Percentiles rank a stretch among this genome's conserved stretches.
These are phyloP conservation scores for Pelagomonas calceolata DNA, from an alignment of 108 stramenopile genomes.

Conservation along the genomic window DNA sequence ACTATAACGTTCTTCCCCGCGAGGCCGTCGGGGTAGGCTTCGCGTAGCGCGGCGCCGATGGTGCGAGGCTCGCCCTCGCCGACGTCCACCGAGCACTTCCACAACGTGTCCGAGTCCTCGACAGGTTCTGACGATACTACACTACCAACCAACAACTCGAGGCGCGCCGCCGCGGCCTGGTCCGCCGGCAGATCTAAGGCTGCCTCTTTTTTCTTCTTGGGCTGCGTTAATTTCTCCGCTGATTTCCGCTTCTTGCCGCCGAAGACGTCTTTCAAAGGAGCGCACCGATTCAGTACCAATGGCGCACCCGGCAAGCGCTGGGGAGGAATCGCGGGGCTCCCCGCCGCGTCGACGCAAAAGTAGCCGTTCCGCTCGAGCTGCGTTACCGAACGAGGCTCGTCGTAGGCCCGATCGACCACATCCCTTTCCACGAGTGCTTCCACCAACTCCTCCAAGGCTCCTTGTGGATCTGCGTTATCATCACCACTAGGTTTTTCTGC, in stretches of 20 bases:
- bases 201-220: conserved; percentile 12
- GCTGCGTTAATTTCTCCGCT: conserved; percentile 9
- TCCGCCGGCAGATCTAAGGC: conserved; percentile 24
- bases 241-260: conserved; percentile 33
- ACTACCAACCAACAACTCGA: conserved; percentile 59
- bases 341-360: conserved; percentile 33
- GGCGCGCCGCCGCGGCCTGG: conserved; percentile 51
- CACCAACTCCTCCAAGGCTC: not conserved
- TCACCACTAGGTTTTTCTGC: not conserved
- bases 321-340: conserved; percentile 11
- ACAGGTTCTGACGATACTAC: conserved; percentile 62
- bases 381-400: not conserved
- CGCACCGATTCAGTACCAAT: conserved; percentile 74
- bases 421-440: not conserved
- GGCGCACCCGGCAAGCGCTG: conserved; percentile 40
- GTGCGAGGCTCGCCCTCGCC: conserved; percentile 63
- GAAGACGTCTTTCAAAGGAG: conserved; percentile 64
- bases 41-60: conserved; percentile 61
- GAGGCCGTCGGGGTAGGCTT: conserved; percentile 51
- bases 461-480: too few relatives aligned
- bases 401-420: not conserved
- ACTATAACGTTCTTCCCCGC: conserved; percentile 27
- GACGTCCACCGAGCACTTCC: conserved; percentile 65
- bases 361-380: conserved; percentile 81
- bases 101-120: conserved; percentile 67